Evolutionary conservation across 306 rosid genomes (phyloP).

Genomic region (Coriaria nepalensis): DNA sequence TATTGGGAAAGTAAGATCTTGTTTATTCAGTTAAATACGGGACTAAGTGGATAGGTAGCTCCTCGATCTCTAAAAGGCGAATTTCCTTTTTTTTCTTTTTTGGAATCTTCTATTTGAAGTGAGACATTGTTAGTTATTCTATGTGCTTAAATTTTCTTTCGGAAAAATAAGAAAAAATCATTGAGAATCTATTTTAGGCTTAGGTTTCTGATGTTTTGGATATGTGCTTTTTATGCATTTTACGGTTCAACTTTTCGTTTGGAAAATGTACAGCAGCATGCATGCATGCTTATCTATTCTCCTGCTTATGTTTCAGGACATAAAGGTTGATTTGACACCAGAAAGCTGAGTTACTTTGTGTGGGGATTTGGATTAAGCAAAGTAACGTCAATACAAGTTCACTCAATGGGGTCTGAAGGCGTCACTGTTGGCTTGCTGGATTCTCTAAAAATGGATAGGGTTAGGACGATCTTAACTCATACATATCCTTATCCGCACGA

Average conservation of each 20-base stretch:
- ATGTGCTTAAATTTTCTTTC: no score
- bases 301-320: conserved; percentile 21
- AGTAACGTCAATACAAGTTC: conserved; percentile 11
- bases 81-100: no score
- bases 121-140: no score
- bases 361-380: conserved; percentile 9
- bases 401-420: conserved; percentile 39
- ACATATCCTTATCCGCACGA: conserved; percentile 90
- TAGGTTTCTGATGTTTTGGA: no score
- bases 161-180: no score
- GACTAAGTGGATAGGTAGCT: no score
- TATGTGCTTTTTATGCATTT: no score
- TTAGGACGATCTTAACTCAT: conserved; percentile 69
- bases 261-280: no score
- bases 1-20: not conserved
- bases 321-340: conserved; percentile 19
- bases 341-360: conserved; percentile 20
- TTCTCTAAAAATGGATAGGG: conserved; percentile 77
- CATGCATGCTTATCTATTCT: not conserved
- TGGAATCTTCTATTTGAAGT: no score
- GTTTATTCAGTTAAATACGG: not conserved
- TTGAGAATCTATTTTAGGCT: no score
- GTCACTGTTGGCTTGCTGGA: conserved; percentile 55
- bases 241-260: no score
- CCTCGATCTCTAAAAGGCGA: no score